Conservation (phyloP, 2,329 filamentous ascomycete genomes). For the Parascedosporium putredinis region DNA sequence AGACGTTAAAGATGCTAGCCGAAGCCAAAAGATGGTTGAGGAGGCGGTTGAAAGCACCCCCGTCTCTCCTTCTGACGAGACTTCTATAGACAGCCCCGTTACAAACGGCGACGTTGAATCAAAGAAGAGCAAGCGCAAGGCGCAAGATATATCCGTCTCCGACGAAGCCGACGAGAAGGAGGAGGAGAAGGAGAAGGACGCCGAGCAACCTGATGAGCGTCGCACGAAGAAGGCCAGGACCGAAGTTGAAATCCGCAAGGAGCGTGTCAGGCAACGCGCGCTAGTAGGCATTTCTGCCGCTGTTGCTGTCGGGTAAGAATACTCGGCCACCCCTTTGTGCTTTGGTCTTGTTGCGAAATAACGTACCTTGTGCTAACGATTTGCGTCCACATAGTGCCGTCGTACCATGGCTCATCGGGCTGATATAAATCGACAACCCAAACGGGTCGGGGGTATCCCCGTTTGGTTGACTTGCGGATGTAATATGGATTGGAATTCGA, state of each 20-base stretch:
- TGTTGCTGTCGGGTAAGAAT: slow-evolving; percentile 78
- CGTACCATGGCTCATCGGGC: slow-evolving; percentile 41
- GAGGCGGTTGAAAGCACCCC: slow-evolving; percentile 31
- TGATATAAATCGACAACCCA: slow-evolving; percentile 34
- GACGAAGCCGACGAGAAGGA: slow-evolving; percentile 31
- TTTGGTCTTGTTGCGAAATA: background rate
- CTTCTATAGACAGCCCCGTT: slow-evolving; percentile 21
- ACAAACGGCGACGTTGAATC: slow-evolving; percentile 16
- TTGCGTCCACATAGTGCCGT: slow-evolving; percentile 25
- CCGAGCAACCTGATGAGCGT: slow-evolving; percentile 31
- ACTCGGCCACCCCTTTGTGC: background rate
- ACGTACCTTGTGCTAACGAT: slow-evolving; percentile 15
- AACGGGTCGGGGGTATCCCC: background rate
- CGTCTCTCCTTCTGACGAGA: slow-evolving; percentile 22
- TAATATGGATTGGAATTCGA: background rate
- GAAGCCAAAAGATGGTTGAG: slow-evolving; percentile 83
- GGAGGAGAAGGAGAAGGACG: slow-evolving; percentile 25
- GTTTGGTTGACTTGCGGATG: background rate
- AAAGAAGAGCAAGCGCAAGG: slow-evolving; percentile 62
- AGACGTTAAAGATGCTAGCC: slow-evolving; percentile 73
- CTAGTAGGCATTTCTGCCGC: slow-evolving; percentile 79
- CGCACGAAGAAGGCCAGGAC: slow-evolving; percentile 70
- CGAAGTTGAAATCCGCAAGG: slow-evolving; percentile 71
- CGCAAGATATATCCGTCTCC: slow-evolving; percentile 53
- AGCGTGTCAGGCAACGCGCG: slow-evolving; percentile 77